Base-by-base conservation (phyloP, 1,139 yeast species). In the Pichia norvegensis region DNA sequence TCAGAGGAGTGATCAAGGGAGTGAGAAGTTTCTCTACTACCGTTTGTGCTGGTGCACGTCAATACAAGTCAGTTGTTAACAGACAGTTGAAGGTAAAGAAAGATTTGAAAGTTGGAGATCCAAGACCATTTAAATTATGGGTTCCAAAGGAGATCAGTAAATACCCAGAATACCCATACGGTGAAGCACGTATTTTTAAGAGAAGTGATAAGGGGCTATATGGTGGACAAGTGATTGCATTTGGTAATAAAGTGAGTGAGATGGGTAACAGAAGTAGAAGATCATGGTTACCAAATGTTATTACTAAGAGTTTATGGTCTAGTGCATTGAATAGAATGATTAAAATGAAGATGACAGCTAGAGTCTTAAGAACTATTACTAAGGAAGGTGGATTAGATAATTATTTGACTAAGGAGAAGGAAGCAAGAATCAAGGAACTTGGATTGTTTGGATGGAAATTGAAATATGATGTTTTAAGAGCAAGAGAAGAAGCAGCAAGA, bases 321-420 rank as follows among this genome's bases (percentile, higher is more conserved):
- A 95, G 86, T 56, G 70, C 85, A 1, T 73, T 92, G 57, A 69
- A 79, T 52, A 73, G 72, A 54, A 61, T 68, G 42, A 67, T 81
- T 42, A 70, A 70, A 44, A 66, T 86, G 45, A 78, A 74, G 51
- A 79, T 87, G 29, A 81, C 90, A n/a, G 76, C 97, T 17, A 77
- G 81, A 51, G 97, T 88, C 4, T 71, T 92, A 60, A 78, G 82
- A 58, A 88, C 97, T 1, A 82, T 92, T 52, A 81, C 85, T 47
- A 85, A 80, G 57, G 97, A 90, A 65, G 97, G 97, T 52, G 98
- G 98, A 14, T 72, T 92, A 52, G 98, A 92, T 62, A 79, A 81
- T 55, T 92, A 92, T 62, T 67, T 92, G 52, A 75, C 80, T 47
- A 92, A 92, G 67, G 95, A 87, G 51, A 86, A 84, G 56, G 73